Evolutionary conservation across 768 basidiomycete species (phyloP), one percentile per base, ranked within the genome.

Genomic region (Sarcomyxa edulis): DNA sequence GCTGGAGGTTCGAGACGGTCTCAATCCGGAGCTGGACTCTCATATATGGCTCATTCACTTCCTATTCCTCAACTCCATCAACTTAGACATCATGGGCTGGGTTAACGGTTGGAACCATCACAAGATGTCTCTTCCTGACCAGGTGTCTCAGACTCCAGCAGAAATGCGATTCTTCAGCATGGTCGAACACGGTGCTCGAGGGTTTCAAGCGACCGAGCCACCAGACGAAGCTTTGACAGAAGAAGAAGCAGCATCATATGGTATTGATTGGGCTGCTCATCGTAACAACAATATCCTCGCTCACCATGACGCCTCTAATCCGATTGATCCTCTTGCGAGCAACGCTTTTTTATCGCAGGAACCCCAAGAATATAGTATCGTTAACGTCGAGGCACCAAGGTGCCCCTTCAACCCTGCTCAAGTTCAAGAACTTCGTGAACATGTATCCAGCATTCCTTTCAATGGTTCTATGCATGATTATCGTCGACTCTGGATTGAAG

Each of bases 41-140:
- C 58, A 55, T 37, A 53, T 56, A 15, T 62, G 56, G 54, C 37
- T 58, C 10, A 43, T 55, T 6, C 55, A 53, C 23, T 35, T 39
- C 32, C 50, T 59, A 7, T 60, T 60, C 27, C 48, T 59, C 5
- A 6, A 23, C 2, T 23, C 30, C 1, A 38, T 55, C 24, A 48
- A 54, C 26, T 26, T 33, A 5, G 54, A 61, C 25, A 42, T 46
- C 19, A 32, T 18, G 6, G 43, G 47, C 7, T 61, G 54, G 50
- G 48, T 48, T 0, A 33, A 47, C 8, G 20, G 44, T 4, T 59
- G 58, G 58, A 59, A 59, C 28, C 9, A 37, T 7, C 58, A 59
- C 32, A 31, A 20, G 8, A 12, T 58, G 3, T 24, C 35, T 6
- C 10, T 55, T 12, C 29, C 32, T 18, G 39, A 39, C 7, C 32